Base-by-base conservation (phyloP, 176 grass and related monocot species). In the Poa pratensis region DNA sequence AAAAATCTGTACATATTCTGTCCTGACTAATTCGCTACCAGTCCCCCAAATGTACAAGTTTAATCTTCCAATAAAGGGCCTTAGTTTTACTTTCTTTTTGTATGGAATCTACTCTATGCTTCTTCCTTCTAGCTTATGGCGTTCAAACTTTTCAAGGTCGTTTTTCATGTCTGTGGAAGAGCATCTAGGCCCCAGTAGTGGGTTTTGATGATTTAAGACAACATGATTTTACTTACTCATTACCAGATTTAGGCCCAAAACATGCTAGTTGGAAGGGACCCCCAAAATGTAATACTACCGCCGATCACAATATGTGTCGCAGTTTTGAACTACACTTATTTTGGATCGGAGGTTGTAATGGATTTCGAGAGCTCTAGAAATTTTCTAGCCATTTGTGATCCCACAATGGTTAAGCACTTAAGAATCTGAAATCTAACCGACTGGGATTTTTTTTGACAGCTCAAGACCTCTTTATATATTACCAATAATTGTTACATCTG, bases 21-120 rank as follows among this genome's bases (percentile, higher is more conserved):
- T 66, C 62, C n/a, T 89, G 52, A 80, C 84, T 53, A 67, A 76
- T 81, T 89, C 22, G 50, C 76, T 46, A 48, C n/a, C 23, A 48
- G 64, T 23, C 28, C 60, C 83, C 71, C 74, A 92, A 92, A 9
- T 96, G 87, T 96, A 96, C 89, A 93, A 68, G 35, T 82, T 89
- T 78, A 81, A 27, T 78, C 50, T 87, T 92, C 59, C 49, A 85
- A 88, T 92, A 83, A 94, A 94, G 85, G 86, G 87, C 73, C 3
- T 81, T 54, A 53, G 76, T 68, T 88, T 53, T 32, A 27, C 49
- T 63, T 80, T 67, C 24, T 9, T 35, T 52, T 16, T 71, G 34
- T 46, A 19, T 65, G 20, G 50, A 23, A 52, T 40, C 4, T n/a
- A 30, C 5, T n/a, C 8, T 22, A 37, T 66, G 3, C 11, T 12